These are phyloP conservation scores for Corrigiola litoralis DNA, from an alignment of 179 eudicot species.

Conservation along the genomic window DNA sequence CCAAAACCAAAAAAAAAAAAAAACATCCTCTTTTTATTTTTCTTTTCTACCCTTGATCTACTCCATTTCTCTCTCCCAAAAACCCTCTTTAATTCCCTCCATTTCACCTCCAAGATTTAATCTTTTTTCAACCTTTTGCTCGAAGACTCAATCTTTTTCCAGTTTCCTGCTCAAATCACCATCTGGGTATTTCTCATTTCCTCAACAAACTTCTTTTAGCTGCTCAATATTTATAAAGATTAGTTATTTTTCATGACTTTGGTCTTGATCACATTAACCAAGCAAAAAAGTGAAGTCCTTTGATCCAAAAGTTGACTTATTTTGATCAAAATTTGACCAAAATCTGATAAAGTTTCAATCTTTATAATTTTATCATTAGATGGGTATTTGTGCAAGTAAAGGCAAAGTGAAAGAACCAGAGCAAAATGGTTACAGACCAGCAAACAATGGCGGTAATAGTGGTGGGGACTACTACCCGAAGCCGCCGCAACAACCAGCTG, in stretches of 20 bases:
- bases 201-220: too few relatives aligned
- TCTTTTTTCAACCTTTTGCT: background rate
- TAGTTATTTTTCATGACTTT: background rate
- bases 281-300: background rate
- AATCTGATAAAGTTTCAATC: background rate
- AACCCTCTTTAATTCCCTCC: too few relatives aligned
- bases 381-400: slow-evolving; percentile 62
- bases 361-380: slow-evolving; percentile 1
- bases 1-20: too few relatives aligned
- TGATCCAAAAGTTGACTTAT: background rate
- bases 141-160: too few relatives aligned
- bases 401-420: slow-evolving; percentile 14
- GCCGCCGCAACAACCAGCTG: background rate
- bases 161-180: slow-evolving; percentile 7
- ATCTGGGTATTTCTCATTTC: slow-evolving; percentile 17
- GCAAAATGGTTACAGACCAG: slow-evolving; percentile 23
- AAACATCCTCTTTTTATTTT: background rate
- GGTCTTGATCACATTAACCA: too few relatives aligned
- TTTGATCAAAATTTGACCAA: background rate
- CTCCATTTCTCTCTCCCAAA: too few relatives aligned
- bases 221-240: too few relatives aligned
- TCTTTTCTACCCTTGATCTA: slow-evolving; percentile 9
- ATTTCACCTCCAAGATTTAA: too few relatives aligned
- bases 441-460: slow-evolving; percentile 12
- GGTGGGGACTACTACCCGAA: slow-evolving; percentile 9